Evolutionary conservation across 768 basidiomycete genomes (phyloP), one percentile per base, ranked within the genome.

Genomic region (Gymnopilus junonius): DNA sequence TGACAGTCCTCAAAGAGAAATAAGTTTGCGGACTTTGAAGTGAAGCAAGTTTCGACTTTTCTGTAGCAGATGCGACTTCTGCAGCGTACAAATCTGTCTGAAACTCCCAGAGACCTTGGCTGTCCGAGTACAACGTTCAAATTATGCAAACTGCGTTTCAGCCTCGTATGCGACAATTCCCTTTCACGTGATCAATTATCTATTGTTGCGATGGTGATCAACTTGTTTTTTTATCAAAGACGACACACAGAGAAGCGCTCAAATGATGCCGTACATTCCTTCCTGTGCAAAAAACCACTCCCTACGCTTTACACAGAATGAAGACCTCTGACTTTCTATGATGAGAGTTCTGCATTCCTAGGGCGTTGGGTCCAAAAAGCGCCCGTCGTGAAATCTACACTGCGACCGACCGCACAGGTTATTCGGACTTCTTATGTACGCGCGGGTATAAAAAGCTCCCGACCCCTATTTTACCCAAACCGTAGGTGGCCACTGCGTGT

Each of bases 201-300:
- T 53, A 46, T 63, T 56, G 64, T 57, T 50, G 67, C 67, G 67
- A 67, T 65, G 67, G 64, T 37, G 58, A 62, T 60, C n/a, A 40
- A 12, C 39, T 21, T n/a, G 29, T 32, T 53, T 53, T 53, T 53
- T n/a, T n/a, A n/a, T n/a, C n/a, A n/a, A n/a, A n/a, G n/a, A 31
- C 10, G 8, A 23, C 14, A 35, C 15, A 55, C 3, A 39, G 34
- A 39, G 23, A 39, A 51, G 27, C 31, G 48, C 27, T 51, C 27
- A 20, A 51, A 27, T n/a, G 31, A 31, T 51, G 45, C 8, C 31
- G 20, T 37, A 37, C 37, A 23, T 14, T 17, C 54, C 54, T 55
- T 14, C 17, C 10, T 45, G 14, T 53, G 51, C 32, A 53, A 21
- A 34, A 11, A 48, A 8, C 5, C 31, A 34, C 34, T 32, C 34